Evolutionary conservation across 2,329 filamentous ascomycete genomes (phyloP), one percentile per base, ranked within the genome.

Genomic region (Fusarium subglutinans): DNA sequence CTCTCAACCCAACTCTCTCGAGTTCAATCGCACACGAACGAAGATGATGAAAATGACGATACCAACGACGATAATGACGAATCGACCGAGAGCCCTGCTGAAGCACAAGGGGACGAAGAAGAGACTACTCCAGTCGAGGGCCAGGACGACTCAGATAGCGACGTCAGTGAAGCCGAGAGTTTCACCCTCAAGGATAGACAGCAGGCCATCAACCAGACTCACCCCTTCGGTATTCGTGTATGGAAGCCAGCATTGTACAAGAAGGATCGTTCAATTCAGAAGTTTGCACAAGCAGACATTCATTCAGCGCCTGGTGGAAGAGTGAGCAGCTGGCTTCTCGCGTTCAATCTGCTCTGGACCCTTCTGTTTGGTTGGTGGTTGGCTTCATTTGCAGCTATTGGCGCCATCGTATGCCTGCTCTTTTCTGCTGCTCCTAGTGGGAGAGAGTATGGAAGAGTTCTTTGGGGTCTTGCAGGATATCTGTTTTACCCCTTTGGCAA

Each of bases 181-280:
- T 99, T 99, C 81, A 99, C 96, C 0, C 89, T 99, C 77, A 98
- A 97, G 82, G 96, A 99, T 82, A 91, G 96, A 63, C 96, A 99
- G 83, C 92, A 98, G 81, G 96, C 96, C 74, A 99, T 99, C 87
- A 99, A 99, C 84, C 93, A 98, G 82, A 99, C 96, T 2, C 96
- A 99, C 86, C 96, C 96, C 2, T 99, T 99, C 79, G 96, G 96
- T 87, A 98, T 99, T 81, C 92, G 97, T 81, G 94, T 99, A 73
- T 99, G 96, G 96, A 99, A 99, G 83, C 96, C 96, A 48, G 97
- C 96, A 3, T 83, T 99, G 72, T 99, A 99, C 88, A 99, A 99
- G 84, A 99, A 99, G 83, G 92, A 93, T 78, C 92, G 96, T 64
- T 99, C 96, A 2, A 97, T 99, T 43, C 95, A 98, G 82, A 96